These are phyloP conservation scores for Umbilicus rupestris DNA, from an alignment of 164 flowering plant species.

Conservation along the genomic window DNA sequence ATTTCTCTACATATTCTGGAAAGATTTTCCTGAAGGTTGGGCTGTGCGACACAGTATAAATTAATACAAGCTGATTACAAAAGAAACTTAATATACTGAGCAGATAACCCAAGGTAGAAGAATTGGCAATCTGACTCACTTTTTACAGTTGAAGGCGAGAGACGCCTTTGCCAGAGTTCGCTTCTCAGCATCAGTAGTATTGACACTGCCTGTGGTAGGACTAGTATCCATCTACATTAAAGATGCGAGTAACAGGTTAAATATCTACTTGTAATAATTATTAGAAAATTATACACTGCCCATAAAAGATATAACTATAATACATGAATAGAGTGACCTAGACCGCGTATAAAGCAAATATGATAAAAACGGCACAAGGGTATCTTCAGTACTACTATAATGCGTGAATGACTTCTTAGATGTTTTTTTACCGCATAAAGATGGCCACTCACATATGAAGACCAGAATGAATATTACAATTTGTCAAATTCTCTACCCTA, in stretches of 20 bases:
- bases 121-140: constrained; percentile 30
- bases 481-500: neutral
- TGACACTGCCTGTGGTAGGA: constrained; percentile 94
- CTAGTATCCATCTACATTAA: constrained; percentile 83
- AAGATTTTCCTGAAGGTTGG: constrained; percentile 71
- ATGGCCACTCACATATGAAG: neutral
- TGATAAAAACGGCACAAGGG: neutral
- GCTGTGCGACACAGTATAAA: constrained; percentile 34
- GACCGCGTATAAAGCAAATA: neutral
- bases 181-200: constrained; percentile 72
- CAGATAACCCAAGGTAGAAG: too few species aligned
- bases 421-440: neutral
- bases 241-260: constrained; percentile 5
- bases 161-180: constrained; percentile 71
- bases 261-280: neutral
- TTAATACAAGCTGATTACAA: too few species aligned
- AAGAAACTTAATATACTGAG: too few species aligned
- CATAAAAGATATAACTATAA: neutral
- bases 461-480: neutral
- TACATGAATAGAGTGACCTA: neutral
- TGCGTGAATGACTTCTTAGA: neutral
- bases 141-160: constrained; percentile 87
- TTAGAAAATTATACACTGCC: too few species aligned
- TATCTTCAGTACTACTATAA: neutral
- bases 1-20: constrained; percentile 90